phyloP scores from a whole-genome alignment of 2,329 filamentous ascomycete genomes.

The Allantophomopsis lycopodina region DNA sequence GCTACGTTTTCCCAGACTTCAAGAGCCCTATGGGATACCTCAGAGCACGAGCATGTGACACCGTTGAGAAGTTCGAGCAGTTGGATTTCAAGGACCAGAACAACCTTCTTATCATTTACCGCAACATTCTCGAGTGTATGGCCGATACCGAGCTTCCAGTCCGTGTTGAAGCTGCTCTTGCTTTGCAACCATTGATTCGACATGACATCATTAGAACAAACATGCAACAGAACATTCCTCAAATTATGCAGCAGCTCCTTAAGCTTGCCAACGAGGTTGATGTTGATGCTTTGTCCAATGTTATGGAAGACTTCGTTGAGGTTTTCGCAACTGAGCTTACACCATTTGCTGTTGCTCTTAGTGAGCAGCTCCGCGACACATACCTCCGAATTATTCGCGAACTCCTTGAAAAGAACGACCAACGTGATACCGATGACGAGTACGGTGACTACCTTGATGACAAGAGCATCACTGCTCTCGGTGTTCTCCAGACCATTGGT shows the following conservation, averaged over 20 bases:
- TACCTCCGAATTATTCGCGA: slow-evolving; percentile 90
- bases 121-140: slow-evolving; percentile 95
- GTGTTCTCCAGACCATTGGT: slow-evolving; percentile 93
- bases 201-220: slow-evolving; percentile 87
- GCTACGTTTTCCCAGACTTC: slow-evolving; percentile 97
- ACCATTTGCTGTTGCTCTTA: slow-evolving; percentile 89
- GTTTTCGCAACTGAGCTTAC: slow-evolving; percentile 96
- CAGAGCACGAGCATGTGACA: slow-evolving; percentile 89
- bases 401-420: slow-evolving; percentile 75
- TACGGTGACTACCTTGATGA: slow-evolving; percentile 92
- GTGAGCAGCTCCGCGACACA: slow-evolving; percentile 89
- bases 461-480: slow-evolving; percentile 94
- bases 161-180: slow-evolving; percentile 83
- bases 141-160: slow-evolving; percentile 87
- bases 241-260: slow-evolving; percentile 97
- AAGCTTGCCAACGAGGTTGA: slow-evolving; percentile 97
- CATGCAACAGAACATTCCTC: slow-evolving; percentile 96
- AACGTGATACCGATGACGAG: slow-evolving; percentile 58
- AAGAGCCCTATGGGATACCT: slow-evolving; percentile 84
- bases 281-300: slow-evolving; percentile 90
- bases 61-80: slow-evolving; percentile 94
- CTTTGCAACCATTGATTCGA: slow-evolving; percentile 86
- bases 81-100: slow-evolving; percentile 93
- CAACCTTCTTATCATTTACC: slow-evolving; percentile 92
- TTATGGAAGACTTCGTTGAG: slow-evolving; percentile 99